Conservation (phyloP, 495 filamentous ascomycete species). For the Neurospora discreta region DNA sequence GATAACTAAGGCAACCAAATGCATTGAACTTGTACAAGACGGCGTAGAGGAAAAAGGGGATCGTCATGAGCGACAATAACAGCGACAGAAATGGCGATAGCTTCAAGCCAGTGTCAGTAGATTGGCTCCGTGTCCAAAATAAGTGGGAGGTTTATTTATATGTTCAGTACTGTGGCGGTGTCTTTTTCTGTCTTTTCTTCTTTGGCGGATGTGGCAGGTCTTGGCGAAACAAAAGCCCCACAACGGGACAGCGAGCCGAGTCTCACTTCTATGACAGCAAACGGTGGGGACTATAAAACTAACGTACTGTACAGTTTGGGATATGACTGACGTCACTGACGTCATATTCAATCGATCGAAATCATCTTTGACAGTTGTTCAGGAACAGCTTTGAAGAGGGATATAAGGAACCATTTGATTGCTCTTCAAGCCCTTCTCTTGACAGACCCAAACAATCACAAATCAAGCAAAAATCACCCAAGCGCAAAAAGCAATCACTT, state of each 20-base stretch:
- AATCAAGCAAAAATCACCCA: background rate
- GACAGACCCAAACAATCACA: background rate
- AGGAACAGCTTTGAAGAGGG: background rate
- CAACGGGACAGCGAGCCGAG: background rate
- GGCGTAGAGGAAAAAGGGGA: too few species aligned
- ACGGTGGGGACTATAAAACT: background rate
- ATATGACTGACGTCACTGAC: background rate
- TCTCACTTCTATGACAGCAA: background rate
- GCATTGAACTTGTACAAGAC: too few species aligned
- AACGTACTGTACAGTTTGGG: background rate
- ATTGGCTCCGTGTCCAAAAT: too few species aligned
- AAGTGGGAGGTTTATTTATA: too few species aligned
- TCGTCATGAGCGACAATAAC: too few species aligned
- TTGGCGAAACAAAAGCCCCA: background rate
- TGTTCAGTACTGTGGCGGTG: too few species aligned
- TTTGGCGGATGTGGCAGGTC: background rate
- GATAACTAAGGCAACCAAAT: too few species aligned
- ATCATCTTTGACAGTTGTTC: background rate
- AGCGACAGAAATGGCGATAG: too few species aligned
- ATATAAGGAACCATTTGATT: background rate
- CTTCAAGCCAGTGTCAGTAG: too few species aligned
- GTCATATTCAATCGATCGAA: background rate
- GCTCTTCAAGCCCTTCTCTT: background rate
- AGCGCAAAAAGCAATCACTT: background rate
- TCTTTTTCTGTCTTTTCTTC: background rate